A percentile compares a stretch with the other conserved stretches of the same genome.
phyloP scores from a whole-genome alignment of 352 stramenopile genomes.

The Pythium utonaiense region DNA sequence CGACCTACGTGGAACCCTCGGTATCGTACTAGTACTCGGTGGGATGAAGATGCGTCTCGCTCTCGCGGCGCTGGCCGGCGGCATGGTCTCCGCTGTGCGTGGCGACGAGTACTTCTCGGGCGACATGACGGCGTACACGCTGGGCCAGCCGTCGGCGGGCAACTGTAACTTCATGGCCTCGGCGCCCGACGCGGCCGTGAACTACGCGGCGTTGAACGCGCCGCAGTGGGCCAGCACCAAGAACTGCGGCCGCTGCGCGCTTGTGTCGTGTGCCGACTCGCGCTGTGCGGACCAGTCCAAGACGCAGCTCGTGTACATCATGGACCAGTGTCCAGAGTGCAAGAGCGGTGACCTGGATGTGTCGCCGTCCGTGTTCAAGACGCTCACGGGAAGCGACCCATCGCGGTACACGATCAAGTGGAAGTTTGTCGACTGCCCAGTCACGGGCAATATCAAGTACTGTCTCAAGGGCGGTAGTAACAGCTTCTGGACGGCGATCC shows the following conservation, averaged over 20 bases:
- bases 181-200: constrained; percentile 26
- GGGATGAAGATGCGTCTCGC: neutral
- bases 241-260: constrained; percentile 36
- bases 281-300: constrained; percentile 26
- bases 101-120: constrained; percentile 8
- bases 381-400: constrained; percentile 27
- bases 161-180: constrained; percentile 66
- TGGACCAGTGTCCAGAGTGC: constrained; percentile 59
- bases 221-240: constrained; percentile 43
- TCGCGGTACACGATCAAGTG: constrained; percentile 30
- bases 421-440: constrained; percentile 36
- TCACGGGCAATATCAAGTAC: constrained; percentile 31
- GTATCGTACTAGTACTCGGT: neutral
- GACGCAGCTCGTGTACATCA: constrained; percentile 56
- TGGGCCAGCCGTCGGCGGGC: constrained; percentile 6
- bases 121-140: constrained; percentile 20
- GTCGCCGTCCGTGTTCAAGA: constrained; percentile 32
- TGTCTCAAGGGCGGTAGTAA: constrained; percentile 57
- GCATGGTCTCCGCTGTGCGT: neutral
- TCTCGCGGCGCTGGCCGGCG: neutral
- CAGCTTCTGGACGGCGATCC: constrained; percentile 51
- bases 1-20: neutral
- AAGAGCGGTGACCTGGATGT: constrained; percentile 47
- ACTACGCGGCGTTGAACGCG: constrained; percentile 61
- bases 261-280: constrained; percentile 38